These are phyloP conservation scores for Backusella psychrophila DNA, from an alignment of 192 early-diverging fungal species.

Conservation along the genomic window DNA sequence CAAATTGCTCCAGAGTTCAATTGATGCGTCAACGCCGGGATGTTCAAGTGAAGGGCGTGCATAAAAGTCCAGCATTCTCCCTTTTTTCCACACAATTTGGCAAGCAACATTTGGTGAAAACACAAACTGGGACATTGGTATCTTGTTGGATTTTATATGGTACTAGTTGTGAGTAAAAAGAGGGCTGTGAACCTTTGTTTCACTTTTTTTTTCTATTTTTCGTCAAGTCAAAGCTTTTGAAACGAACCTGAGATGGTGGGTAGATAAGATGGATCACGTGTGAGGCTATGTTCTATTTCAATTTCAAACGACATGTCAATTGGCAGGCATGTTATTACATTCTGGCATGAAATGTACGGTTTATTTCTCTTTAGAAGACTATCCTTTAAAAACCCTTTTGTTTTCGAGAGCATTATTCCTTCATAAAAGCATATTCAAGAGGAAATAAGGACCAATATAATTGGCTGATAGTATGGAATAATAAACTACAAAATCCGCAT, in stretches of 20 bases:
- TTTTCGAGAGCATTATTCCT: neutral
- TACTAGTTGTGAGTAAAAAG: neutral
- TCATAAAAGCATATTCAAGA: neutral
- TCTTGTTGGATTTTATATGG: neutral
- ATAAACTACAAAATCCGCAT: neutral
- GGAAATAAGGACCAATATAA: neutral
- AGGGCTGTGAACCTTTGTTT: neutral
- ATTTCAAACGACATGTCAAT: neutral
- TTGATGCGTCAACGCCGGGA: neutral
- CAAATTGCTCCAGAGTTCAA: slow-evolving; percentile 11
- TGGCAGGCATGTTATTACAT: too few species aligned
- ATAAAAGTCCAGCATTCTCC: neutral
- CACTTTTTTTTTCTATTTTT: neutral
- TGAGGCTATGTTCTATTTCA: neutral
- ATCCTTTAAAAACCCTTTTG: neutral
- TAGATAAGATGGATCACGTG: neutral
- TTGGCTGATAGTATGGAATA: neutral
- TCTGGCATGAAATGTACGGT: too few species aligned
- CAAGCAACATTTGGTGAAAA: neutral
- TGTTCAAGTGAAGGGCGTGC: neutral
- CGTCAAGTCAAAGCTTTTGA: neutral
- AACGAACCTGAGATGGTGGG: neutral
- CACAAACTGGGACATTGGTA: neutral
- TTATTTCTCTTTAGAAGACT: too few species aligned
- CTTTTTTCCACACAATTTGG: neutral